Evolutionary conservation across 83 land plant genomes (phyloP), one percentile per base, ranked within the genome.

Genomic region (Diphasiastrum complanatum): DNA sequence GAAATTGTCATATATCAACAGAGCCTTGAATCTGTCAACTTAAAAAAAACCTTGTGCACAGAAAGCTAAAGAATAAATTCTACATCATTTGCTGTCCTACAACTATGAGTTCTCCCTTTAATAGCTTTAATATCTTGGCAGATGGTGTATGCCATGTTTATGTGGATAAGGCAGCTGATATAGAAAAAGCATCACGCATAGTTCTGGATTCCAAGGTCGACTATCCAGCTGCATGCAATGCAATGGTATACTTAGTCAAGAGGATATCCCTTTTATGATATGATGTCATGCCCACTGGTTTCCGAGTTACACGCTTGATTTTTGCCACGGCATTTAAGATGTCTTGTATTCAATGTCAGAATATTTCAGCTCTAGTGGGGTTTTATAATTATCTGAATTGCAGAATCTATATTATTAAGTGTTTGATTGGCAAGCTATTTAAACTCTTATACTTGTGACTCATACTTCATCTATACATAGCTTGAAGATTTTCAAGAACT

Each of bases 71-170:
- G 28, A 8, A 38, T 38, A 38, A 38, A 38, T 14, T 38, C 12
- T 8, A 14, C 14, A 38, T 14, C 14, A 8, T 38, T 8, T 8
- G 43, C 43, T 38, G 8, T 38, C 43, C n/a, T n/a, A n/a, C n/a
- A n/a, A n/a, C n/a, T n/a, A n/a, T n/a, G n/a, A 14, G 14, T 18
- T 36, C 24, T 34, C 28, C 70, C 25, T 16, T 34, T 34, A 25
- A 12, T 25, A 2, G 28, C 1, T 1, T 27, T 32, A 63, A 14
- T 33, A 45, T 34, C 34, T 37, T 19, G 65, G 19, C 78, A 86
- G 99, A 89, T 82, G 99, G 99, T 62, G 82, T 95, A 26, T 95
- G 99, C 68, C 99, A 95, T 84, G 93, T 95, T 16, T 95, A 81
- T 62, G 82, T 95, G 46, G 99, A 95, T 59, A 95, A 86, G 61